These are phyloP conservation scores for Cadophora sp. DNA, from an alignment of 2,329 filamentous ascomycete genomes.

Conservation along the genomic window DNA sequence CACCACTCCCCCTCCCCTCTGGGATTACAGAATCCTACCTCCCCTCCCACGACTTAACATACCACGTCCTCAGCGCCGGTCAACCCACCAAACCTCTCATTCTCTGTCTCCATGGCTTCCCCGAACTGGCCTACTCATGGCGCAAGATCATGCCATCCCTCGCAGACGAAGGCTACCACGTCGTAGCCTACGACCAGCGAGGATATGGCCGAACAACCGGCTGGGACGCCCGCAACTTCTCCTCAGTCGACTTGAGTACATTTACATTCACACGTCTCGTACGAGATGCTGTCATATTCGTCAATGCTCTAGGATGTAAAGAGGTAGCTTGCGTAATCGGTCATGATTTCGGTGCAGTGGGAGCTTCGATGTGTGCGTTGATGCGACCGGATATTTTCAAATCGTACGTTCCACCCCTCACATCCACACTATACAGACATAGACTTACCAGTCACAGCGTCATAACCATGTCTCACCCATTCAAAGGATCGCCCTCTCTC, in stretches of 20 bases:
- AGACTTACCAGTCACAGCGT: conserved; percentile 44
- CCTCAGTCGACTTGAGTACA: conserved; percentile 60
- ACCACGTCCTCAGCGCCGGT: conserved; percentile 66
- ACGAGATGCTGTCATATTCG: conserved; percentile 66
- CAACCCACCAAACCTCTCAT: conserved; percentile 58
- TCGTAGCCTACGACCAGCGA: conserved; percentile 71
- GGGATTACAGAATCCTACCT: conserved; percentile 63
- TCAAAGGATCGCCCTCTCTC: conserved; percentile 58
- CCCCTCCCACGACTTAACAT: conserved; percentile 64
- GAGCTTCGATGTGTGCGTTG: conserved; percentile 63
- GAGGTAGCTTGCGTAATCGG: conserved; percentile 66
- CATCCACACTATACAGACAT: not conserved
- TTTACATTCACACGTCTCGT: conserved; percentile 66
- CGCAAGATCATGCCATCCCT: conserved; percentile 66
- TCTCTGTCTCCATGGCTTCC: conserved; percentile 70
- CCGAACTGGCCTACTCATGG: conserved; percentile 74
- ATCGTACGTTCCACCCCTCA: conserved; percentile 44
- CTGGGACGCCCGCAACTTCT: conserved; percentile 59
- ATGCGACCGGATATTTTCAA: conserved; percentile 70
- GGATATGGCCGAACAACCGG: conserved; percentile 72
- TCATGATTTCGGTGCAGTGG: conserved; percentile 71
- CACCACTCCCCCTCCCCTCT: conserved; percentile 55
- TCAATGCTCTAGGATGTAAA: conserved; percentile 65
- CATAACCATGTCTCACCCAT: conserved; percentile 70
- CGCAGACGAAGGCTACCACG: conserved; percentile 66